A percentile compares a stretch with the other conserved stretches of the same genome.
phyloP scores from a whole-genome alignment of 23 red algal species.

The Gracilaria vermiculophylla region DNA sequence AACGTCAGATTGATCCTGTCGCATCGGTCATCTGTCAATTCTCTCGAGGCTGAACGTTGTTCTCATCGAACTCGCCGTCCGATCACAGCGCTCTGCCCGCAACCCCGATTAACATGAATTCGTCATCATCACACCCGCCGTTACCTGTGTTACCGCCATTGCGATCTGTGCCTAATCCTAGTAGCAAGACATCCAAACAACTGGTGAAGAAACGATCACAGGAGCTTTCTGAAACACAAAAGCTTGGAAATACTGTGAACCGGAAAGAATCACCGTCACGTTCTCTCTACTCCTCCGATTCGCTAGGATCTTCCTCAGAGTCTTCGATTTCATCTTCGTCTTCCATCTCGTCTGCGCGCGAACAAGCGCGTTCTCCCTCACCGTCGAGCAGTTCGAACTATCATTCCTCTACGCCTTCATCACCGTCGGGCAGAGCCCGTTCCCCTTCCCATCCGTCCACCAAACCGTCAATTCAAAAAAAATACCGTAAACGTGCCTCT shows the following conservation, averaged over 20 bases:
- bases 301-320: background rate
- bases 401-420: background rate
- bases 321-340: background rate
- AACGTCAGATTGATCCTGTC: background rate
- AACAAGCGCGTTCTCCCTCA: background rate
- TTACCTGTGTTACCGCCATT: background rate
- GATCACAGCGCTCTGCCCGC: background rate
- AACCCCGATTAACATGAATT: background rate
- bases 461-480: background rate
- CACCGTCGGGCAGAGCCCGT: background rate
- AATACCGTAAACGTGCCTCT: background rate
- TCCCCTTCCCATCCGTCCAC: background rate
- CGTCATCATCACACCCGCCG: background rate
- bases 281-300: background rate
- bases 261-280: background rate
- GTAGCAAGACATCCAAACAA: background rate
- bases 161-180: background rate
- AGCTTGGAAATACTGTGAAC: background rate
- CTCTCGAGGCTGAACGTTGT: background rate
- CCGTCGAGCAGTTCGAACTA: constrained; percentile 23
- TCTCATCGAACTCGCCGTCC: background rate
- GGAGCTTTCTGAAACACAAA: background rate
- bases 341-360: background rate
- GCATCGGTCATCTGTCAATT: background rate
- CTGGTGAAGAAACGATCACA: background rate